phyloP scores from a whole-genome alignment of 2,329 filamentous ascomycete species.

The Hypoxylon sp. region DNA sequence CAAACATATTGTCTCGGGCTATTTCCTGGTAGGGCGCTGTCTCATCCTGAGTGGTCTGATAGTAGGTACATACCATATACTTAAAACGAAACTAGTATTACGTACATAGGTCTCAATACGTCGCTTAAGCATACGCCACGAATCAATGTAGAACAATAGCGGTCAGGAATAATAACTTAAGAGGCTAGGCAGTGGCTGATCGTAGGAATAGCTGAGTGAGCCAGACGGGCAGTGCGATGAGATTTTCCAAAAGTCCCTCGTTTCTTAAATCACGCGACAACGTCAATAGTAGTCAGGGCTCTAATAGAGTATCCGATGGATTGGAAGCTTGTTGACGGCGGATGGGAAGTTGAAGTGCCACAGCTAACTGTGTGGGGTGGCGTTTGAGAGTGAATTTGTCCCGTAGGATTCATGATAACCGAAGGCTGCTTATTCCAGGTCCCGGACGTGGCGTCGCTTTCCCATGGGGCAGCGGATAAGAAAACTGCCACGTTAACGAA shows the following conservation, averaged over 20 bases:
- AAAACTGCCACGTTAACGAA: background rate
- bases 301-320: background rate
- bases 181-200: background rate
- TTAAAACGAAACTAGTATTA: background rate
- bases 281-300: slow-evolving; percentile 2
- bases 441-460: slow-evolving; percentile 3
- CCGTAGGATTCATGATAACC: slow-evolving; percentile 1
- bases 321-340: background rate
- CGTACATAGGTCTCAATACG: background rate
- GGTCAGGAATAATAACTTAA: background rate
- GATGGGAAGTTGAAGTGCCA: background rate
- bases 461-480: slow-evolving; percentile 1
- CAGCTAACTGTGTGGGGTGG: slow-evolving; percentile 1
- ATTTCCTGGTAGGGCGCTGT: slow-evolving; percentile 10
- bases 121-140: background rate
- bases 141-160: background rate
- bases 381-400: background rate
- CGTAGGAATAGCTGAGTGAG: background rate
- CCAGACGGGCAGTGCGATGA: background rate
- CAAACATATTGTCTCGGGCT: slow-evolving; percentile 8
- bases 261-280: slow-evolving; percentile 15
- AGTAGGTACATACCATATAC: background rate
- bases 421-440: background rate
- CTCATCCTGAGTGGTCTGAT: slow-evolving; percentile 3
- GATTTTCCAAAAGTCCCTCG: slow-evolving; percentile 7